These are phyloP conservation scores for Aphanomyces euteiches DNA, from an alignment of 352 stramenopile species.

Conservation along the genomic window DNA sequence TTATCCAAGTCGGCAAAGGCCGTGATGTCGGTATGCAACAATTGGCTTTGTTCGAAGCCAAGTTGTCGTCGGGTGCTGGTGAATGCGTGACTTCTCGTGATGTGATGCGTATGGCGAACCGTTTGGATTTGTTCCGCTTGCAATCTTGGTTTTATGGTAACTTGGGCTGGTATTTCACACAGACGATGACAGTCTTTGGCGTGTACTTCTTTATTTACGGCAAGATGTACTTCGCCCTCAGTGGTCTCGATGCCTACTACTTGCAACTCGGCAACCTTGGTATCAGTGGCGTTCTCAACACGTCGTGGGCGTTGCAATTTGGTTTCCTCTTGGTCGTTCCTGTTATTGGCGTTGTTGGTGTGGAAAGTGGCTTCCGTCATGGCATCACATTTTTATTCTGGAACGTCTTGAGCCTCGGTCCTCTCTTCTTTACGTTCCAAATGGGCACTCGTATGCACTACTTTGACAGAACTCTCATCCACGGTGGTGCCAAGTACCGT, in stretches of 20 bases:
- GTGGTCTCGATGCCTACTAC: conserved; percentile 31
- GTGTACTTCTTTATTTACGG: conserved; percentile 39
- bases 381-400: conserved; percentile 31
- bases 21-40: conserved; percentile 99
- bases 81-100: conserved; percentile 97
- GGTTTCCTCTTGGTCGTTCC: conserved; percentile 32
- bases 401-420: conserved; percentile 32
- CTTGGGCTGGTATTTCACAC: conserved; percentile 37
- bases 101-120: conserved; percentile 92
- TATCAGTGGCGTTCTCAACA: conserved; percentile 33
- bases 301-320: conserved; percentile 34
- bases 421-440: conserved; percentile 34
- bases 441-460: conserved; percentile 34
- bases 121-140: conserved; percentile 96
- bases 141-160: conserved; percentile 71
- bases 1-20: conserved; percentile 92
- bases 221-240: conserved; percentile 36
- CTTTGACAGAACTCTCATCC: conserved; percentile 33
- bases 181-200: conserved; percentile 35
- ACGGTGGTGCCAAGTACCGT: conserved; percentile 33
- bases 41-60: conserved; percentile 97
- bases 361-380: conserved; percentile 33
- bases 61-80: conserved; percentile 94
- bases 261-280: conserved; percentile 28
- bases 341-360: conserved; percentile 32